Conservation (phyloP, 768 basidiomycete species). For the Boletus reticulatus region DNA sequence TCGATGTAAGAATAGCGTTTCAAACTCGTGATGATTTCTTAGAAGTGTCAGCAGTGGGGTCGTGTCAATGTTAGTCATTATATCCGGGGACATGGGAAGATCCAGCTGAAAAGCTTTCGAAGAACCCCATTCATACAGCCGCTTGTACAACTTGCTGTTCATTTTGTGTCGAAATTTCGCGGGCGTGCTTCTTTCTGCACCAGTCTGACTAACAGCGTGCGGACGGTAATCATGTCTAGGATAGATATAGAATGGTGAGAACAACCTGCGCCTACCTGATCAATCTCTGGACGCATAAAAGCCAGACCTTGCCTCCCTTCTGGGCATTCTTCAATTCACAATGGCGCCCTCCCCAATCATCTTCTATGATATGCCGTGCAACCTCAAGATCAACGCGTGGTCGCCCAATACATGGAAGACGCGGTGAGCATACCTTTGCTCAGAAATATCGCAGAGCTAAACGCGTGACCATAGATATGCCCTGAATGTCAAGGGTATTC, state of each 20-base stretch:
- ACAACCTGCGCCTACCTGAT: background rate
- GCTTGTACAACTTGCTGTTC: background rate
- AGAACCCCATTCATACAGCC: background rate
- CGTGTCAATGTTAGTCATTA: conserved; percentile 15
- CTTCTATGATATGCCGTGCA: conserved; percentile 46
- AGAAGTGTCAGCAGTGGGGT: background rate
- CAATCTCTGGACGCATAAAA: conserved; percentile 7
- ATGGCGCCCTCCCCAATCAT: conserved; percentile 31
- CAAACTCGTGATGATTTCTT: background rate
- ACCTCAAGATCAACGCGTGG: conserved; percentile 31
- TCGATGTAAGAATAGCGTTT: conserved; percentile 10
- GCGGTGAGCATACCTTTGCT: conserved; percentile 28
- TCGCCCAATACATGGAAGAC: conserved; percentile 48
- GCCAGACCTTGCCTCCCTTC: background rate
- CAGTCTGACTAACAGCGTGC: background rate
- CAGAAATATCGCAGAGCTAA: background rate
- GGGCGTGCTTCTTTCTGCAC: background rate
- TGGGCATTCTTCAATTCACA: background rate
- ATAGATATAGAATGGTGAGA: conserved; percentile 3
- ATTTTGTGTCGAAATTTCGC: background rate
- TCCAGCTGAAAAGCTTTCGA: background rate
- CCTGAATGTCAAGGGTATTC: conserved; percentile 41
- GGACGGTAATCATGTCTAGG: background rate
- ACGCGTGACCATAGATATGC: conserved; percentile 26
- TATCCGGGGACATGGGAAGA: conserved; percentile 14